Percentiles rank a stretch among this genome's conserved stretches.
phyloP scores from a whole-genome alignment of 495 filamentous ascomycete species.

The Aspergillus ellipticus region DNA sequence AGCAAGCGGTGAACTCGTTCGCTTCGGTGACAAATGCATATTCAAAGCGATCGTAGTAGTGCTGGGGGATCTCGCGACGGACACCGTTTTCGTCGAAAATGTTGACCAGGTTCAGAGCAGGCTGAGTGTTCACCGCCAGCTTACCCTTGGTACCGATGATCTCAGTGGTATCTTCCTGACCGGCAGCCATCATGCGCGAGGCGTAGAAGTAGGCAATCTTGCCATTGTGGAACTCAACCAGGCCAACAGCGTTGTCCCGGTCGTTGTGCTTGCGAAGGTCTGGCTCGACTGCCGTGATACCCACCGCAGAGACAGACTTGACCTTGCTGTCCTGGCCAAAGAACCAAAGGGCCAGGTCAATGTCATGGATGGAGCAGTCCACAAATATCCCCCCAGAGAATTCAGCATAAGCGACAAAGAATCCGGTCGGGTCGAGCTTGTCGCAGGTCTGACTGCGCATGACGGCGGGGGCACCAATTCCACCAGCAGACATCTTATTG shows the following conservation, averaged over 20 bases:
- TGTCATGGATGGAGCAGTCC: constrained; percentile 56
- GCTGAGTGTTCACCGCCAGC: constrained; percentile 53
- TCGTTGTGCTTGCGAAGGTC: constrained; percentile 57
- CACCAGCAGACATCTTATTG: constrained; percentile 40
- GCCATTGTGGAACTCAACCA: constrained; percentile 61
- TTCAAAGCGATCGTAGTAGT: constrained; percentile 61
- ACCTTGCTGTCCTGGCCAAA: constrained; percentile 46
- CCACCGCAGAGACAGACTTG: constrained; percentile 49
- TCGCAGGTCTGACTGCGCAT: constrained; percentile 58
- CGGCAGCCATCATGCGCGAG: constrained; percentile 59
- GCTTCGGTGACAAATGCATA: constrained; percentile 60
- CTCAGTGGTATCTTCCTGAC: constrained; percentile 62
- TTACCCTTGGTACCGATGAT: constrained; percentile 62
- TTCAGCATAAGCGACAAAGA: constrained; percentile 55
- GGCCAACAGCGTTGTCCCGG: constrained; percentile 59
- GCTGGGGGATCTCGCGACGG: constrained; percentile 51
- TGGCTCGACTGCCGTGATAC: constrained; percentile 59
- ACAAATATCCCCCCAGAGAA: constrained; percentile 60
- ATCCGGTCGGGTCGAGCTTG: constrained; percentile 51
- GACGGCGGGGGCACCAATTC: constrained; percentile 49
- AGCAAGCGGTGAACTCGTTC: constrained; percentile 55
- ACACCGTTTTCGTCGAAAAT: constrained; percentile 47
- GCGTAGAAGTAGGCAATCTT: constrained; percentile 60
- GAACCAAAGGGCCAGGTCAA: constrained; percentile 57
- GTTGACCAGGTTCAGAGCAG: constrained; percentile 49